Base-by-base conservation (phyloP, 75 land plant genomes). In the Chamaecyparis obtusa region DNA sequence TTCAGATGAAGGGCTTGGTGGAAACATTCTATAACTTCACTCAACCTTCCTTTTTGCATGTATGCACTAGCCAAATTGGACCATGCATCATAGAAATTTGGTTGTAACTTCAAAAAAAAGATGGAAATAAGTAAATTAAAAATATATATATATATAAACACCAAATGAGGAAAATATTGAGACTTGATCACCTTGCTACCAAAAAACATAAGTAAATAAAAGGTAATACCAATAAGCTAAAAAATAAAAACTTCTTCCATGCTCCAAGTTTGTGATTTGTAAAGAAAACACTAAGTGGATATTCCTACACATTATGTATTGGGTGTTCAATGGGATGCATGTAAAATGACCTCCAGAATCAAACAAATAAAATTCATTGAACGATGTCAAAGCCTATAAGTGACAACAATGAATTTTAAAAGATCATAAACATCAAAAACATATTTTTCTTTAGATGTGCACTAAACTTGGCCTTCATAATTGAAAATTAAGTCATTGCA, bases 71-170 rank as follows among this genome's bases (percentile, higher is more conserved):
- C 99, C 71, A 98, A 86, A 87, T 98, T 98, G 48, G 99, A 97
- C 99, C 99, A 98, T 86, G 99, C 99, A 95, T 98, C 99, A 94
- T 90, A 91, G 85, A 98, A 98, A 85, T 92, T 93, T 9, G 99
- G 99, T 11, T 96, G 96, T 88, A 98, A 88, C 99, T 98, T 90
- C 83, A 83, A 32, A 48, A 48, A 0, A 48, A 48, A 48, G 60
- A 49, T 81, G 17, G 32, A 64, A 85, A 60, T 33, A 85, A 6
- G 17, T 16, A 60, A 35, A 55, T 85, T 36, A 44, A 8, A 17
- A 84, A 48, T n/a, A n/a, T n/a, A n/a, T n/a, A n/a, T n/a, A 39
- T 41, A 24, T 43, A 10, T 80, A 7, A 79, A 21, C 82, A 79
- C 41, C 16, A 37, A 43, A 79, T 11, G 21, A 36, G 27, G 33